Base-by-base conservation (phyloP, 495 filamentous ascomycete genomes). In the Pyrenula aspistea region DNA sequence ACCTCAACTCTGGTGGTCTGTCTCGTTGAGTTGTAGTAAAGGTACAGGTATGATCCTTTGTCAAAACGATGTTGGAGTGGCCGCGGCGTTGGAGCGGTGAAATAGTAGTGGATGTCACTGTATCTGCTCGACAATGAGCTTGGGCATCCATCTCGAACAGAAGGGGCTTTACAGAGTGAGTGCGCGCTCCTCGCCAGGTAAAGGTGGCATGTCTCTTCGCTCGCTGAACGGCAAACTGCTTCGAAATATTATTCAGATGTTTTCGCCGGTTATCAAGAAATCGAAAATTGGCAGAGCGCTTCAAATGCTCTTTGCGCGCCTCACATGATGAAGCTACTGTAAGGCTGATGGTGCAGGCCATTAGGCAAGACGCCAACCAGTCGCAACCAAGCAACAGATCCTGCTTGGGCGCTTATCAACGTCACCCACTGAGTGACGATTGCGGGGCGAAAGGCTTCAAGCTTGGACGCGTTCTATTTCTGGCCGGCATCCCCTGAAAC, bases 51-150 rank as follows among this genome's bases (percentile, higher is more conserved):
- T 12, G 89, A 95, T 53, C 82, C 82, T 64, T 91, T 91, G 65
- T 91, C 87, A 69, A 96, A 96, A 23, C 90, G 83, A 68, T 95
- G 88, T 64, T 91, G 85, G 24, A 78, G 77, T 11, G 88, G 88
- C 53, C 82, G 86, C 22, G 77, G 73, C 1, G 80, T 79, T 1
- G 89, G 87, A 19, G 79, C 75, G 10, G 83, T 77, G 71, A 95
- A 94, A 67, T 84, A 95, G 68, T 92, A 96, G 70, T 95, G 91
- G 50, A 94, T 75, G 67, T 96, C 91, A 20, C 83, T 89, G 65
- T 90, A 94, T 63, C 91, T 96, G 65, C 55, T 24, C 24, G 21
- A 24, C 15, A 20, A 50, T 42, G 51, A n/a, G 36, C 20, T 51
- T n/a, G 12, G 8, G 12, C 2, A 36, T 36, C 25, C 19, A 25